Conservation (phyloP, 192 early-diverging fungal genomes). For the Chytriomyces confervae region DNA sequence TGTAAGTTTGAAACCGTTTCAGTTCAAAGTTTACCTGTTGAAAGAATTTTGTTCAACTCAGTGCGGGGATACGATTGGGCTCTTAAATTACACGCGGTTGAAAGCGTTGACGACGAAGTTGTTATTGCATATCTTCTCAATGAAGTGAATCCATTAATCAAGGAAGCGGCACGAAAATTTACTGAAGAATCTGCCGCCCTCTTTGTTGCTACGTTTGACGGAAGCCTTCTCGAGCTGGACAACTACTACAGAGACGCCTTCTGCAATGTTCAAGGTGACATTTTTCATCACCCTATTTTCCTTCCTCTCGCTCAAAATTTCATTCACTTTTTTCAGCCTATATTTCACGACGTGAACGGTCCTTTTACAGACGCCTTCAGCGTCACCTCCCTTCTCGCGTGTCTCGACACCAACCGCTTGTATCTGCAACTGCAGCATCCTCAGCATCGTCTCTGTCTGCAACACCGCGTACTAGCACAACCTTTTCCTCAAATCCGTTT, state of each 20-base stretch:
- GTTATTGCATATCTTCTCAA: slow-evolving; percentile 45
- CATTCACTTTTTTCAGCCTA: slow-evolving; percentile 11
- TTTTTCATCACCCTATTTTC: background rate
- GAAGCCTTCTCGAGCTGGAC: slow-evolving; percentile 42
- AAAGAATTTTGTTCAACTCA: background rate
- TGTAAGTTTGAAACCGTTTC: slow-evolving; percentile 14
- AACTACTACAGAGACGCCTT: slow-evolving; percentile 33
- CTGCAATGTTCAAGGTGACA: background rate
- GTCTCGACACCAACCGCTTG: background rate
- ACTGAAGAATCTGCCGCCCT: slow-evolving; percentile 39
- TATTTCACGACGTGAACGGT: slow-evolving; percentile 33
- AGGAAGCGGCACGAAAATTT: slow-evolving; percentile 36
- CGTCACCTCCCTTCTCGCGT: slow-evolving; percentile 26
- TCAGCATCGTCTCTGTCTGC: background rate
- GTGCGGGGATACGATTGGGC: slow-evolving; percentile 44
- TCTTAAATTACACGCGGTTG: slow-evolving; percentile 36
- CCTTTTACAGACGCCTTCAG: slow-evolving; percentile 28
- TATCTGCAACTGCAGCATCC: slow-evolving; percentile 5
- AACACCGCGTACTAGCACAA: slow-evolving; percentile 1
- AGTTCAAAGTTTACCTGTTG: background rate
- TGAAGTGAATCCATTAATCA: slow-evolving; percentile 40
- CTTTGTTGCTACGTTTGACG: slow-evolving; percentile 47
- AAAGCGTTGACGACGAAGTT: slow-evolving; percentile 42
- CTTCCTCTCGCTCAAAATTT: background rate
- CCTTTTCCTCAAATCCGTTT: no score